Evolutionary conservation across 305 asterid genomes (phyloP).

Genomic region (Petunia hybrid): DNA sequence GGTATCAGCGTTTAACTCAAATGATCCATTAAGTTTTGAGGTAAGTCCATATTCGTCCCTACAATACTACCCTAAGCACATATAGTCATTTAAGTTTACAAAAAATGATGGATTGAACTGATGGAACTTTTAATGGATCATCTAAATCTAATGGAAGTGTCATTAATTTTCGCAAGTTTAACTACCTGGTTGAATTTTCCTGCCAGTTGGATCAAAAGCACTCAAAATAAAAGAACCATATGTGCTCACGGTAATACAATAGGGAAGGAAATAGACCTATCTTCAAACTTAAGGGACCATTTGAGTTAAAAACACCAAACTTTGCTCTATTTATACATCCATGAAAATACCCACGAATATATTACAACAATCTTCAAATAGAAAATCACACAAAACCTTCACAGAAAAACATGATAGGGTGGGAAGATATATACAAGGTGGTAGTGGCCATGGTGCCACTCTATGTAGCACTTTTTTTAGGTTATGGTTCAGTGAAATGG

Average conservation of each 20-base stretch:
- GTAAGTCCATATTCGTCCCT: background rate
- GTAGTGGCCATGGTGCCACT: constrained; percentile 58
- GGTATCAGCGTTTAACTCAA: no score
- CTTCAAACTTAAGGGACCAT: background rate
- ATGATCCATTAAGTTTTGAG: no score
- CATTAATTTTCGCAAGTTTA: background rate
- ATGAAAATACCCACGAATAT: background rate
- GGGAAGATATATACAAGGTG: constrained; percentile 65
- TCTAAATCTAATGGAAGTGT: background rate
- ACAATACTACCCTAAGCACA: background rate
- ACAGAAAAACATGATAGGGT: constrained; percentile 50
- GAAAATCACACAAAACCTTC: background rate
- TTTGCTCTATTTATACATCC: background rate
- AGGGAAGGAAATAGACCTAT: no score
- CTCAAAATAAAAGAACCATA: background rate
- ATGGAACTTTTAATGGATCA: background rate
- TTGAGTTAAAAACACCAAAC: background rate
- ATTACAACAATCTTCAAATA: background rate
- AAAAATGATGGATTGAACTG: background rate
- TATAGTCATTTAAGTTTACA: no score
- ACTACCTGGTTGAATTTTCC: background rate
- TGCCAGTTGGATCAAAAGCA: background rate
- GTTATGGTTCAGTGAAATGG: constrained; percentile 66
- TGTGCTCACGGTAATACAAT: background rate
- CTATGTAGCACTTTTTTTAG: constrained; percentile 56